Evolutionary conservation across 2,329 filamentous ascomycete genomes (phyloP).

Genomic region (Colletotrichum lentis): DNA sequence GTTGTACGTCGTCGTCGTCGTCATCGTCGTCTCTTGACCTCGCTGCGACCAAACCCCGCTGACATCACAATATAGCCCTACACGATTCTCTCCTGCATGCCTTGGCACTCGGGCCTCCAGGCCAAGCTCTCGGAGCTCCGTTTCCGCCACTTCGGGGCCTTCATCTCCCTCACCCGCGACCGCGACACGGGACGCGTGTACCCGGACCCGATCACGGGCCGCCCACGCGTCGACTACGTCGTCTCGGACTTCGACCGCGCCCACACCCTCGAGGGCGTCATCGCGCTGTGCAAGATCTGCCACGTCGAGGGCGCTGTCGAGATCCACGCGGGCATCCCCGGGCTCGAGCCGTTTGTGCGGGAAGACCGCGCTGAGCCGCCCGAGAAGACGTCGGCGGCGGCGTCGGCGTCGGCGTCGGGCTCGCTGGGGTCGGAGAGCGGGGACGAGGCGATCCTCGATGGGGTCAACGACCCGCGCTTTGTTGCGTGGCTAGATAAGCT

Average conservation of each 20-base stretch:
- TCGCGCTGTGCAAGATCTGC: constrained; percentile 77
- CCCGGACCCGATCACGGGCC: constrained; percentile 72
- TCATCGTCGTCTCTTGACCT: not conserved
- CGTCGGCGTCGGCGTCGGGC: constrained; percentile 5
- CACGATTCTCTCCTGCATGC: constrained; percentile 66
- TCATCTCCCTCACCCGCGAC: constrained; percentile 79
- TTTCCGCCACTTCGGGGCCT: constrained; percentile 73
- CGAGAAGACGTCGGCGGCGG: constrained; percentile 29
- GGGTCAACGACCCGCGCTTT: constrained; percentile 67
- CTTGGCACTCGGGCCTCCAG: constrained; percentile 73
- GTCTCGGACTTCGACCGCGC: constrained; percentile 75
- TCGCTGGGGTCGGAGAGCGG: constrained; percentile 3
- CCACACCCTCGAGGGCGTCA: constrained; percentile 74
- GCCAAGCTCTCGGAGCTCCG: constrained; percentile 77
- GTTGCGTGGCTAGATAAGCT: constrained; percentile 66
- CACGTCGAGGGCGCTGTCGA: constrained; percentile 83
- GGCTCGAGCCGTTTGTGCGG: constrained; percentile 68
- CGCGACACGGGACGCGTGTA: constrained; percentile 78
- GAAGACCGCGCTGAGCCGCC: constrained; percentile 39
- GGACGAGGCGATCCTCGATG: constrained; percentile 32
- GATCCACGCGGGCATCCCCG: constrained; percentile 72
- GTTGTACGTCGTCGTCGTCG: constrained; percentile 55
- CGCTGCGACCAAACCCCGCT: not conserved
- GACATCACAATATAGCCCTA: constrained; percentile 65
- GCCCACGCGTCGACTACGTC: constrained; percentile 73